Base-by-base conservation (phyloP, 345 rosid genomes). In the Turnera subulata region DNA sequence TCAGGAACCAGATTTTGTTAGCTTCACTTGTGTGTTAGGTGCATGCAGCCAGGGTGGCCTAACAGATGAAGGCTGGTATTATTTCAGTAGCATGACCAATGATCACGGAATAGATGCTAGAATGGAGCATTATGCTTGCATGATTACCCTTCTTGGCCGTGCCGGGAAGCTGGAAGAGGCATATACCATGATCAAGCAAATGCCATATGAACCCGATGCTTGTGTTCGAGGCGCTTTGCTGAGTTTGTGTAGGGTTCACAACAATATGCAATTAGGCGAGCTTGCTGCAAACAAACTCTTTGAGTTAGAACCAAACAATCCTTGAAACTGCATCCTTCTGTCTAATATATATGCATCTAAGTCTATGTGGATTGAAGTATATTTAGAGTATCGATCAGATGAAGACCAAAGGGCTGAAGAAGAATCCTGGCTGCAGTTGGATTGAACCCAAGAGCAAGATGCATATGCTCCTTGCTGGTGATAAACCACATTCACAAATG, bases 381-480 rank as follows among this genome's bases (percentile, higher is more conserved):
- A 78, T n/a, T 57, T 40, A 32, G 11, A 64, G 77, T 20, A 73
- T 87, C 61, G 79, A 84, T 64, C 71, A 54, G 70, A 79, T 84
- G 91, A 83, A 66, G 60, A 75, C 59, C 20, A 63, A 65, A 6
- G 80, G 91, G 21, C 46, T 84, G 68, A 73, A 53, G 50, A 87
- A 82, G 73, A 80, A 79, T 65, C 95, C 84, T 0, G 91, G 91
- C 26, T 84, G 85, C 61, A 87, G 95, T 55, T 87, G 91, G 95
- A 87, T 84, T 58, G 95, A 82, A 65, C 51, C 76, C 22, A 87
- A 77, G 50, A 80, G 78, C 15, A 79, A 51, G 76, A 81, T 82
- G 38, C 82, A 74, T 65, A 78, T 80, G 65, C 81, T 87, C 61
- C 75, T 78, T 17, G 80, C 89, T 49, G 85, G 87, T 16, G 84